Evolutionary conservation across 2,329 filamentous ascomycete species (phyloP).

Genomic region (Hypomyces rosellus): DNA sequence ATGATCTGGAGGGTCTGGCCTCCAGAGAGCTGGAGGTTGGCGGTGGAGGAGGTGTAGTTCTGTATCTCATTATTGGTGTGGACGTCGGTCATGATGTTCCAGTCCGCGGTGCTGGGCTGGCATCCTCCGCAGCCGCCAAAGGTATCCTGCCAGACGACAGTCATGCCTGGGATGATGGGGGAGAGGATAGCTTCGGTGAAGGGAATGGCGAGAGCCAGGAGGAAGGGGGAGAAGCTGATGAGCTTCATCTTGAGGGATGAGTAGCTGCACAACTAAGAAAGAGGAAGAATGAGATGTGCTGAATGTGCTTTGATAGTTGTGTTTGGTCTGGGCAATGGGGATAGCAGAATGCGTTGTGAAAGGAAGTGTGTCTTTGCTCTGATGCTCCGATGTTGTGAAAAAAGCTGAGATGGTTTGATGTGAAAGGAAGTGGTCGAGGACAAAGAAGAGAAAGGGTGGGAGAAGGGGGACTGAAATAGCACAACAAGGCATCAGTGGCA

Average conservation of each 20-base stretch:
- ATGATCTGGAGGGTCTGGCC: slow-evolving; percentile 47
- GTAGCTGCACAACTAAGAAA: background rate
- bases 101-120: slow-evolving; percentile 31
- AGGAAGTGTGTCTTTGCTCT: no score
- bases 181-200: slow-evolving; percentile 28
- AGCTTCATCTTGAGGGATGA: slow-evolving; percentile 20
- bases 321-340: no score
- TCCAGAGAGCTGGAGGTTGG: slow-evolving; percentile 45
- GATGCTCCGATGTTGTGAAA: no score
- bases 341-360: no score
- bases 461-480: background rate
- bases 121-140: slow-evolving; percentile 37
- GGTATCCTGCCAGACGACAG: slow-evolving; percentile 38
- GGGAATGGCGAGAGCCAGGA: slow-evolving; percentile 18
- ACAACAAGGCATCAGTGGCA: background rate
- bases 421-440: background rate
- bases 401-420: background rate
- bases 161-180: slow-evolving; percentile 36
- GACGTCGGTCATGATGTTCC: slow-evolving; percentile 41
- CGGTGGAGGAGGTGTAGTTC: slow-evolving; percentile 36
- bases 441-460: background rate
- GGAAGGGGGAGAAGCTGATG: slow-evolving; percentile 10
- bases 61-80: slow-evolving; percentile 44
- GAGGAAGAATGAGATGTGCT: background rate
- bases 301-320: background rate